These are phyloP conservation scores for Dothiorella sarmentorum DNA, from an alignment of 2,329 filamentous ascomycete genomes.

Conservation along the genomic window DNA sequence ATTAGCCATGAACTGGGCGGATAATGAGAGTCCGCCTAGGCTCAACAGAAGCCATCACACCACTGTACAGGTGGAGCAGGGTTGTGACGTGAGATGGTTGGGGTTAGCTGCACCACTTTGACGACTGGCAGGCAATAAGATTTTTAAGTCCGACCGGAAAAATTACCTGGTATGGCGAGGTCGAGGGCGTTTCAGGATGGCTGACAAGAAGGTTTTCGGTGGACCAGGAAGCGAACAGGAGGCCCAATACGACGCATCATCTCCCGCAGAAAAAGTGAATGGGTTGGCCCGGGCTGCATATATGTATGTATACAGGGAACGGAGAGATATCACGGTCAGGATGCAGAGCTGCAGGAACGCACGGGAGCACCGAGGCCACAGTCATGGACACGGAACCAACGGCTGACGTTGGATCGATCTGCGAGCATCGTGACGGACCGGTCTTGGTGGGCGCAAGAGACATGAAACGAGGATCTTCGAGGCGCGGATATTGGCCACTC, in stretches of 20 bases:
- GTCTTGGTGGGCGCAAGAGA: neutral
- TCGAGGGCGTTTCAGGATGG: slow-evolving; percentile 1
- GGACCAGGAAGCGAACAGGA: neutral
- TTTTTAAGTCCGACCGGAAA: slow-evolving; percentile 15
- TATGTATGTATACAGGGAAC: neutral
- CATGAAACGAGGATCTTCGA: slow-evolving; percentile 12
- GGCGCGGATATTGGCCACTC: neutral
- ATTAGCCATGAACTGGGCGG: neutral
- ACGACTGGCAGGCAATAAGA: slow-evolving; percentile 10
- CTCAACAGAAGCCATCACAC: slow-evolving; percentile 7
- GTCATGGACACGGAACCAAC: slow-evolving; percentile 14
- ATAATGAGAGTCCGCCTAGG: slow-evolving; percentile 1
- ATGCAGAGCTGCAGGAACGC: slow-evolving; percentile 18
- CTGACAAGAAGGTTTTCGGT: neutral
- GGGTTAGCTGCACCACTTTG: slow-evolving; percentile 16
- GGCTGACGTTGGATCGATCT: slow-evolving; percentile 19
- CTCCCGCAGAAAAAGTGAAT: neutral
- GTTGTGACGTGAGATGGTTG: slow-evolving; percentile 13
- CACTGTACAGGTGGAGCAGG: slow-evolving; percentile 6
- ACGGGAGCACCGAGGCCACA: slow-evolving; percentile 15
- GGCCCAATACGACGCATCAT: neutral
- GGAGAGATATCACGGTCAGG: neutral
- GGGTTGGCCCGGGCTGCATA: neutral
- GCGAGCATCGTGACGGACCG: slow-evolving; percentile 4
- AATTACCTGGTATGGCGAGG: slow-evolving; percentile 1